phyloP scores from a whole-genome alignment of 2,329 filamentous ascomycete species.

The Apiospora pterosperma region DNA sequence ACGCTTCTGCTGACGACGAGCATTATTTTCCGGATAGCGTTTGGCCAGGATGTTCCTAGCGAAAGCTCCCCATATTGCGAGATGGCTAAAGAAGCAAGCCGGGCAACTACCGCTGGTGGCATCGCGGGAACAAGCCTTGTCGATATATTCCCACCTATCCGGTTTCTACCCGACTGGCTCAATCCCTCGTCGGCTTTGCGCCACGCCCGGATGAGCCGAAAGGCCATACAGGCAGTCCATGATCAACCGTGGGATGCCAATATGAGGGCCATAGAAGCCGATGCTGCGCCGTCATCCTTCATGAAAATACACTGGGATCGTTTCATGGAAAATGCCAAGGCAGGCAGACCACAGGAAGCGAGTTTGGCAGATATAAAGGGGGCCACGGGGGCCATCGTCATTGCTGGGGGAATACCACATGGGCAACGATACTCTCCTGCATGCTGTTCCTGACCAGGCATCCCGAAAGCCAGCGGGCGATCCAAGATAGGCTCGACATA shows the following conservation, averaged over 20 bases:
- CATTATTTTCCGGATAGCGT: slow-evolving; percentile 23
- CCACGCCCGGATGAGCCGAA: slow-evolving; percentile 18
- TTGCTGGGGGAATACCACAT: slow-evolving; percentile 46
- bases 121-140: slow-evolving; percentile 35
- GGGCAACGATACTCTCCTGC: slow-evolving; percentile 31
- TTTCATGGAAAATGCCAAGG: slow-evolving; percentile 24
- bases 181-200: slow-evolving; percentile 17
- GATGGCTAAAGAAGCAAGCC: slow-evolving; percentile 12
- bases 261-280: slow-evolving; percentile 28
- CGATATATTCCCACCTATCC: slow-evolving; percentile 45
- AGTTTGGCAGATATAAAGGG: slow-evolving; percentile 45
- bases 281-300: slow-evolving; percentile 25
- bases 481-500: slow-evolving; percentile 17
- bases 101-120: slow-evolving; percentile 12
- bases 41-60: slow-evolving; percentile 18
- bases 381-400: slow-evolving; percentile 44
- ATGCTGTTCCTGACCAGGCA: slow-evolving; percentile 12
- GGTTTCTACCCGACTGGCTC: slow-evolving; percentile 35
- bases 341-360: slow-evolving; percentile 27
- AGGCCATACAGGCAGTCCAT: slow-evolving; percentile 31
- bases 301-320: slow-evolving; percentile 26
- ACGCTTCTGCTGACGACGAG: slow-evolving; percentile 21
- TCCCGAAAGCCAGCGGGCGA: slow-evolving; percentile 6
- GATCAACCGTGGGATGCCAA: slow-evolving; percentile 36
- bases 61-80: slow-evolving; percentile 21